Evolutionary conservation across 2,329 filamentous ascomycete genomes (phyloP), one percentile per base, ranked within the genome.

Genomic region (Mycosphaerelloides madeirae): DNA sequence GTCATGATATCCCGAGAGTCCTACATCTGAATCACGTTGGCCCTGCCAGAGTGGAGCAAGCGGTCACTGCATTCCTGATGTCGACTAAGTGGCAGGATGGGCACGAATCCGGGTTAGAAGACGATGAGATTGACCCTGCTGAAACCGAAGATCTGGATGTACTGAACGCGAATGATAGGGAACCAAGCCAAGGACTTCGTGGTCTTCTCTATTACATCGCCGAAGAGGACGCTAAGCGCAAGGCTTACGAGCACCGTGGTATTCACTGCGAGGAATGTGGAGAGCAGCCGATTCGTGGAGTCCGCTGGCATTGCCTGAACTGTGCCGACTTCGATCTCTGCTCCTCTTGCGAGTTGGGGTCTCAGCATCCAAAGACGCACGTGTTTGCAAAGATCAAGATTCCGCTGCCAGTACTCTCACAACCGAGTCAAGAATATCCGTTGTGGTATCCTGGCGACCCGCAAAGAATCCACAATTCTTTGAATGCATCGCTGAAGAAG

Each of bases 311-410:
- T 48, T 98, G 93, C 67, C 84, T 89, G 57, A 97, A 98, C 69
- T 98, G 93, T 64, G 81, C 87, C 53, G 91, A 98, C 67, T 97
- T 89, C 63, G 93, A 98, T 63, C 79, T 98, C 2, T 98, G 93
- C 71, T 89, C 96, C 62, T 83, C 83, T 6, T 98, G 93, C 68
- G 91, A 98, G 68, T 73, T 77, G 13, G 43, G 50, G 3, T 53
- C 53, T 3, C 66, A 72, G 46, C 91, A 95, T 62, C 81, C 79
- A 60, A 94, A 91, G 65, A 95, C 89, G 1, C 93, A 98, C 66
- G 80, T 97, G 35, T 97, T 98, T 68, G 95, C 94, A 75, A 97
- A 97, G 66, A 86, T 98, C 61, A 84, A 84, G 43, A 84, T 97
- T 9, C 93, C 93, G 1, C 85, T 89, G 1, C 88, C 90, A 0